phyloP scores from a whole-genome alignment of 2,329 filamentous ascomycete species.

The Rosellinia necatrix region DNA sequence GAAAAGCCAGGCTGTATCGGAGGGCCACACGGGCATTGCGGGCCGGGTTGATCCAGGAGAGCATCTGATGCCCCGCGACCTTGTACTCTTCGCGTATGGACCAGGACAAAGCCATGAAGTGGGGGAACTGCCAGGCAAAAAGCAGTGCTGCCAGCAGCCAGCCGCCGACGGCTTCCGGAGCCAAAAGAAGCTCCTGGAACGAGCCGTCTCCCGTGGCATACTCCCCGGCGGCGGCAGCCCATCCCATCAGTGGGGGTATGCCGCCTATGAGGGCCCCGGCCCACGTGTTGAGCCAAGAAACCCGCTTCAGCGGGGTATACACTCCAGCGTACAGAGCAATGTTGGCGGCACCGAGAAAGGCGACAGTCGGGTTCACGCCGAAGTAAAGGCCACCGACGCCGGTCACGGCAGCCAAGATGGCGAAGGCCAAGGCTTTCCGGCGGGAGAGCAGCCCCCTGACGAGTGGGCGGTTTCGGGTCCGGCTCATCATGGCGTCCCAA shows the following conservation, averaged over 20 bases:
- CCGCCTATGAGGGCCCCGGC: constrained; percentile 89
- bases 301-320: constrained; percentile 90
- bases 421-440: constrained; percentile 76
- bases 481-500: constrained; percentile 89
- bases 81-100: constrained; percentile 89
- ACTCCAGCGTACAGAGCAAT: constrained; percentile 88
- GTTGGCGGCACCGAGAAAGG: constrained; percentile 81
- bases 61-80: constrained; percentile 69
- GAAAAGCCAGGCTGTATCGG: constrained; percentile 82
- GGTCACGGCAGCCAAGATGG: constrained; percentile 68
- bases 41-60: constrained; percentile 84
- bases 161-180: constrained; percentile 69
- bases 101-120: constrained; percentile 95
- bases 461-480: constrained; percentile 89
- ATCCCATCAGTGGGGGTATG: constrained; percentile 96
- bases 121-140: constrained; percentile 97
- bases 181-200: constrained; percentile 79
- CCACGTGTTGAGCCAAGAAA: constrained; percentile 92
- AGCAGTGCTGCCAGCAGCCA: constrained; percentile 86
- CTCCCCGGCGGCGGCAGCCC: constrained; percentile 92
- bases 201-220: constrained; percentile 75
- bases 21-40: constrained; percentile 86
- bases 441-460: constrained; percentile 78
- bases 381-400: constrained; percentile 79
- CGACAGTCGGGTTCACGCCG: constrained; percentile 92